Evolutionary conservation across 176 grass and related monocot species (phyloP).

Genomic region (Avena eriantha): DNA sequence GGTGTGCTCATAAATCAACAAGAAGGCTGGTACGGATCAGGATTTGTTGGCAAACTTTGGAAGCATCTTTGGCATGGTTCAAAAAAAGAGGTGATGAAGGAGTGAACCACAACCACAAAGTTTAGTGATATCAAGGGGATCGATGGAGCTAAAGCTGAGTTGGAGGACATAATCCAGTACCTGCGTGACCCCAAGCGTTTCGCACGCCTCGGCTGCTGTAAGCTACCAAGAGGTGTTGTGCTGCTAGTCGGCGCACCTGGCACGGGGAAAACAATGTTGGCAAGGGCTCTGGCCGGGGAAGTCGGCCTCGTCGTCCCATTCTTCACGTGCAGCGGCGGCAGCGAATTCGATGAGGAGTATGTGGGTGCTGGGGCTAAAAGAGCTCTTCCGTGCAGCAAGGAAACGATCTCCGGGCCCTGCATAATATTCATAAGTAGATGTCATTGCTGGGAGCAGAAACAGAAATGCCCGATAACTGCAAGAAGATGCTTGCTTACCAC

Average conservation of each 20-base stretch:
- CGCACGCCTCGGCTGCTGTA: conserved; percentile 1
- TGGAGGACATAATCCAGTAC: conserved; percentile 10
- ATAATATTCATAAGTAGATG: not conserved
- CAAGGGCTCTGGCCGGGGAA: not conserved
- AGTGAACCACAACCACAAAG: not conserved
- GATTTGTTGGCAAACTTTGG: not conserved
- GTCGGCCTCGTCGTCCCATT: not conserved
- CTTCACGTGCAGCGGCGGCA: not conserved
- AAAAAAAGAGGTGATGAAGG: not conserved
- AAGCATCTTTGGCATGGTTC: not conserved
- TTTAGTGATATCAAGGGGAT: conserved; percentile 2
- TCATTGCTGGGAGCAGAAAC: not conserved
- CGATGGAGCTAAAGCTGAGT: not conserved
- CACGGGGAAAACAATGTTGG: conserved; percentile 13
- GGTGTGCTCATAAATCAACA: conserved; percentile 28
- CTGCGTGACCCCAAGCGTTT: not conserved
- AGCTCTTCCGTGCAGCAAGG: not conserved
- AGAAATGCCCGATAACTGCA: not conserved
- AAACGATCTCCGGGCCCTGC: conserved; percentile 10
- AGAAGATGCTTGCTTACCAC: not conserved
- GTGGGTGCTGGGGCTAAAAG: not conserved
- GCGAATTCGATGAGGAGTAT: not conserved
- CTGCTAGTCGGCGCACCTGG: not conserved
- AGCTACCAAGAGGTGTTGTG: conserved; percentile 3
- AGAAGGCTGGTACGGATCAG: conserved; percentile 55